A percentile compares a stretch with the other conserved stretches of the same genome.
Conservation (phyloP, 1,284 basidiomycete genomes). For the Cryptococcus jaspeensis region DNA sequence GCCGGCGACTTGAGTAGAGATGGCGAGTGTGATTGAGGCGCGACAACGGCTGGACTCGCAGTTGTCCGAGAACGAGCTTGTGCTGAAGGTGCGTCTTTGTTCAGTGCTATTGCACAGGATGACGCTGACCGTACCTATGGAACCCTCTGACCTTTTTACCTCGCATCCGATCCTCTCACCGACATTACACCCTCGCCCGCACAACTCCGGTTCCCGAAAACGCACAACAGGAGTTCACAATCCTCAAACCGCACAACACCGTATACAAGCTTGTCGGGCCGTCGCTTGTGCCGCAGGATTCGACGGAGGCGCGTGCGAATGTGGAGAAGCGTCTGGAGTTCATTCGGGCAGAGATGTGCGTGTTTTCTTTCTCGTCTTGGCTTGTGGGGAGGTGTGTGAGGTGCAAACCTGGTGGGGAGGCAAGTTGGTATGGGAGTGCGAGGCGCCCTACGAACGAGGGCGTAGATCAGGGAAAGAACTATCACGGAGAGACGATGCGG, state of each 20-base stretch:
- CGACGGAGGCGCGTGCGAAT: slow-evolving; percentile 80
- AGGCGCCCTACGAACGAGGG: no score
- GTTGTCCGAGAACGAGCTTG: slow-evolving; percentile 84
- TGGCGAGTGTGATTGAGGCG: slow-evolving; percentile 69
- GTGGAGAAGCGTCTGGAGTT: slow-evolving; percentile 90
- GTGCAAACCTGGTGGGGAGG: background rate
- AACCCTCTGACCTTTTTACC: background rate
- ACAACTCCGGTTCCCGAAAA: no score
- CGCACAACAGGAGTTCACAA: slow-evolving; percentile 69
- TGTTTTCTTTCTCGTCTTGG: slow-evolving; percentile 16
- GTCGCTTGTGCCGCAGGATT: slow-evolving; percentile 86
- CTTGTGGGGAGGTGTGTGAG: background rate
- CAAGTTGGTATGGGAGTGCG: background rate
- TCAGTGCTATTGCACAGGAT: background rate
- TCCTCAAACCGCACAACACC: slow-evolving; percentile 70
- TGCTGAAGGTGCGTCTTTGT: slow-evolving; percentile 68
- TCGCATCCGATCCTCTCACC: no score
- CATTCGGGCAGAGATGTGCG: slow-evolving; percentile 85
- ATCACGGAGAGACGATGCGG: no score
- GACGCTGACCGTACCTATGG: background rate
- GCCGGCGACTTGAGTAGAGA: slow-evolving; percentile 54
- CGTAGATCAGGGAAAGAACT: no score
- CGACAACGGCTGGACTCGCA: slow-evolving; percentile 83
- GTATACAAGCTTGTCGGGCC: slow-evolving; percentile 93
- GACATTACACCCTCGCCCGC: background rate